Evolutionary conservation across 768 basidiomycete genomes (phyloP).

Genomic region (Pisolithus microcarpus): DNA sequence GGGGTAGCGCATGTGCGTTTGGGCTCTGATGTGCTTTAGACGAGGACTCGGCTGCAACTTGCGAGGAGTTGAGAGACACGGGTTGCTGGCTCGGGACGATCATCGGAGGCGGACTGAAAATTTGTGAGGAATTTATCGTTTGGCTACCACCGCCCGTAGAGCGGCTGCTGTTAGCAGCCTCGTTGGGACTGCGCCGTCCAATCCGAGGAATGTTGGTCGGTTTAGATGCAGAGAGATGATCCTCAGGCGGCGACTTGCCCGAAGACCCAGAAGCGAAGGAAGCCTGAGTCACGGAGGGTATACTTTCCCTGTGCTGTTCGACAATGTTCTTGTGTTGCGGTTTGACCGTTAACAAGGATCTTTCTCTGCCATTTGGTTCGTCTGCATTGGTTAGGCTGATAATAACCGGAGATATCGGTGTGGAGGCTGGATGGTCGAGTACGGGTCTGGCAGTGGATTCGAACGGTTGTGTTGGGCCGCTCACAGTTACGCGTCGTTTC

Average conservation of each 20-base stretch:
- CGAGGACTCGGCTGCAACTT: constrained; percentile 13
- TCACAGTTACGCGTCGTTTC: constrained; percentile 67
- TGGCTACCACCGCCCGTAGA: constrained; percentile 20
- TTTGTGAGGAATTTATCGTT: constrained; percentile 16
- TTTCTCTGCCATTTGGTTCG: constrained; percentile 51
- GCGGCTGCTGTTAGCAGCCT: constrained; percentile 14
- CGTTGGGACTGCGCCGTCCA: constrained; percentile 35
- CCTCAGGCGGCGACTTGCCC: constrained; percentile 17
- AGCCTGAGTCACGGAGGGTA: constrained; percentile 33
- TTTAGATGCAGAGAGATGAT: constrained; percentile 24
- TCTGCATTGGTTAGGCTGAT: constrained; percentile 55
- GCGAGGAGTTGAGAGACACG: constrained; percentile 9
- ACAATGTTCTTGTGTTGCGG: constrained; percentile 67
- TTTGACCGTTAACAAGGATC: constrained; percentile 56
- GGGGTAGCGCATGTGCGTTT: constrained; percentile 41
- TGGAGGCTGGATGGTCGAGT: constrained; percentile 38
- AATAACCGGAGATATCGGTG: constrained; percentile 61
- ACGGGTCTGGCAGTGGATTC: constrained; percentile 44
- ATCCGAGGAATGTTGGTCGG: constrained; percentile 16
- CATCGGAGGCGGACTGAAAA: constrained; percentile 20
- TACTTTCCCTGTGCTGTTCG: constrained; percentile 62
- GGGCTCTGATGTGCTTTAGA: constrained; percentile 19
- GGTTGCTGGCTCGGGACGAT: constrained; percentile 20
- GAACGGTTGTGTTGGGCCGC: constrained; percentile 44
- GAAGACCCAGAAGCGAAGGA: constrained; percentile 20